phyloP scores from a whole-genome alignment of 257 asterid genomes.

The Hygrophila difformis region DNA sequence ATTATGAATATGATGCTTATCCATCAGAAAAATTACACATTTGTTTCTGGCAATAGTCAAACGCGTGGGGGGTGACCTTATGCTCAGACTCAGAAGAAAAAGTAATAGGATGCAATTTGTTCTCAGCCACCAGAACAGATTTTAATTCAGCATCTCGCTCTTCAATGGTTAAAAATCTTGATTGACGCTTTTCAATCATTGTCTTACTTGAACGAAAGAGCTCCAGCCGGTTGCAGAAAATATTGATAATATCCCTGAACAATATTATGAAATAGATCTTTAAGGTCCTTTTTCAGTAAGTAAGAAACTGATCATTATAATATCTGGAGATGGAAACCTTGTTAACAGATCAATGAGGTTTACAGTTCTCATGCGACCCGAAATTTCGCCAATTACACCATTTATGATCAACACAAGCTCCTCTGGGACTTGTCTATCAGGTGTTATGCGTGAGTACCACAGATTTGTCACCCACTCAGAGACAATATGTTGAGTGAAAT shows the following conservation, averaged over 20 bases:
- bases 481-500: conserved; percentile 75
- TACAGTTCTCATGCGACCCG: conserved; percentile 69
- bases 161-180: conserved; percentile 46
- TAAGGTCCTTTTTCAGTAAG: conserved; percentile 12
- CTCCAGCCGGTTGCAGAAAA: conserved; percentile 60
- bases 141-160: conserved; percentile 66
- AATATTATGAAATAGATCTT: conserved; percentile 20
- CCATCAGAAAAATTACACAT: conserved; percentile 13
- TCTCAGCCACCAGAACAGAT: conserved; percentile 65
- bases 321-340: conserved; percentile 43
- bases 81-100: conserved; percentile 98
- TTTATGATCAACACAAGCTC: conserved; percentile 86
- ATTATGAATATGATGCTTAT: conserved; percentile 12
- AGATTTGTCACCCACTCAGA: conserved; percentile 97
- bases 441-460: conserved; percentile 91
- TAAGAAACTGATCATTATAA: conserved; percentile 20
- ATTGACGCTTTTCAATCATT: conserved; percentile 51
- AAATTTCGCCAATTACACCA: conserved; percentile 74
- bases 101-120: conserved; percentile 83
- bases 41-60: conserved; percentile 7
- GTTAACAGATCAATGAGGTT: conserved; percentile 85
- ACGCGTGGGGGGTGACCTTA: conserved; percentile 44
- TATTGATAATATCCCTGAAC: conserved; percentile 65
- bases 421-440: conserved; percentile 86
- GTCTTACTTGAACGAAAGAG: conserved; percentile 60